phyloP scores from a whole-genome alignment of 495 filamentous ascomycete species.

The Penicillium antarcticum region DNA sequence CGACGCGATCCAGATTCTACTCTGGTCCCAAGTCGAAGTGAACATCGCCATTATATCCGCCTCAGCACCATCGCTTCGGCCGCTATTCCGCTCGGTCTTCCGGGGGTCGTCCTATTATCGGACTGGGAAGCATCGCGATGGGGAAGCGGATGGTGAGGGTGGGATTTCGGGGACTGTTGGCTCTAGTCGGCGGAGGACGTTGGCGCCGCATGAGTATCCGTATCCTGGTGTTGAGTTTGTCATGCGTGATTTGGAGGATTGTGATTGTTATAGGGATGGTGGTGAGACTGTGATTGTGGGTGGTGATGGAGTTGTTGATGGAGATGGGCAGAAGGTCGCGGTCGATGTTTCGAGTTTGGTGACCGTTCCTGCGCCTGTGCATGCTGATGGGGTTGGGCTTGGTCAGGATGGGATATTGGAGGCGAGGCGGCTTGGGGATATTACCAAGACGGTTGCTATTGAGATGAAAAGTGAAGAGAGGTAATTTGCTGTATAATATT shows the following conservation, averaged over 20 bases:
- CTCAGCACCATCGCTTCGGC: conserved; percentile 12
- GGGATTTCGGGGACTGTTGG: background rate
- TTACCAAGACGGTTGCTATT: conserved; percentile 3
- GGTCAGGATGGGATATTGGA: background rate
- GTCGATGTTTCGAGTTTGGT: background rate
- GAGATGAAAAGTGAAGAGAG: background rate
- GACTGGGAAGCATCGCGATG: background rate
- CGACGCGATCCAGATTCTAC: conserved; percentile 14
- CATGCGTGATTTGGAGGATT: background rate
- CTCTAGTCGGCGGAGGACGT: background rate
- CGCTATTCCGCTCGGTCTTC: background rate
- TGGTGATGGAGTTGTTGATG: background rate
- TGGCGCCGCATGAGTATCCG: background rate
- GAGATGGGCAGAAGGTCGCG: background rate
- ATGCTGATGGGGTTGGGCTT: background rate
- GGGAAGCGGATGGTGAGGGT: background rate
- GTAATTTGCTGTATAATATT: too few species aligned
- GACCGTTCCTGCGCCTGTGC: background rate
- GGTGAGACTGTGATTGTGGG: too few species aligned
- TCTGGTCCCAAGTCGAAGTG: conserved; percentile 17
- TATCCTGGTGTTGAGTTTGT: background rate
- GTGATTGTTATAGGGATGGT: too few species aligned
- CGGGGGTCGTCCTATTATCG: background rate
- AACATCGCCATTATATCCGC: conserved; percentile 19
- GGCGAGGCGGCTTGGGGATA: background rate